Percentiles rank a stretch among this genome's conserved stretches.
Evolutionary conservation across 345 rosid genomes (phyloP).

Genomic region (Brassica nigra): DNA sequence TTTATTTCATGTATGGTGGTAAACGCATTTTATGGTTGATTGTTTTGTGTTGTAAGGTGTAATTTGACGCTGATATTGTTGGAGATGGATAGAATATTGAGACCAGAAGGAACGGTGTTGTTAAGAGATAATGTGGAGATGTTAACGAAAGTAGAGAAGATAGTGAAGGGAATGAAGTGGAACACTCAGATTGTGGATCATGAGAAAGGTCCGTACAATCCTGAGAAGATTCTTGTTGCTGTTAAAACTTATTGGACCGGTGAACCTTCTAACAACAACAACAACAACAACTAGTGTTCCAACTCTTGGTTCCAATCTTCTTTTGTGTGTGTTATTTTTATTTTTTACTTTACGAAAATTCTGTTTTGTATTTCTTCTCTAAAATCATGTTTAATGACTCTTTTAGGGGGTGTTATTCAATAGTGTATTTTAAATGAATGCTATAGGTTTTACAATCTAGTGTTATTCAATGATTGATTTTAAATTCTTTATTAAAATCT

Average conservation of each 20-base stretch:
- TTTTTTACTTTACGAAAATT: background rate
- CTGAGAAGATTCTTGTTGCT: slow-evolving; percentile 89
- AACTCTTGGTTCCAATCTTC: background rate
- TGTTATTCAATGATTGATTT: no score
- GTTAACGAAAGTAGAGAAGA: slow-evolving; percentile 48
- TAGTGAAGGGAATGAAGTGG: slow-evolving; percentile 89
- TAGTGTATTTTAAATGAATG: no score
- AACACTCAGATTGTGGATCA: slow-evolving; percentile 76
- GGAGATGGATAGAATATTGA: background rate
- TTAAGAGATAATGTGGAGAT: background rate
- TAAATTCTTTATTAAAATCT: no score
- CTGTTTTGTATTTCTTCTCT: background rate
- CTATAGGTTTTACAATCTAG: no score
- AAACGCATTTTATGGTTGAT: background rate
- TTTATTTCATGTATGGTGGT: no score
- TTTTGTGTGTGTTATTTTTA: background rate
- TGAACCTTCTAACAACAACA: slow-evolving; percentile 37
- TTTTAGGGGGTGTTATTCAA: no score
- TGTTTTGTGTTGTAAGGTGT: slow-evolving; percentile 27
- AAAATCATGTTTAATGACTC: background rate
- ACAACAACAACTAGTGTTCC: slow-evolving; percentile 33
- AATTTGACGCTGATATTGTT: background rate
- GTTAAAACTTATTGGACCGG: slow-evolving; percentile 93
- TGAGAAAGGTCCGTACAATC: slow-evolving; percentile 92
- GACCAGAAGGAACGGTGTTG: background rate